These are phyloP conservation scores for Suhomyces yuchorum DNA, from an alignment of 1,139 yeast species.

Conservation along the genomic window DNA sequence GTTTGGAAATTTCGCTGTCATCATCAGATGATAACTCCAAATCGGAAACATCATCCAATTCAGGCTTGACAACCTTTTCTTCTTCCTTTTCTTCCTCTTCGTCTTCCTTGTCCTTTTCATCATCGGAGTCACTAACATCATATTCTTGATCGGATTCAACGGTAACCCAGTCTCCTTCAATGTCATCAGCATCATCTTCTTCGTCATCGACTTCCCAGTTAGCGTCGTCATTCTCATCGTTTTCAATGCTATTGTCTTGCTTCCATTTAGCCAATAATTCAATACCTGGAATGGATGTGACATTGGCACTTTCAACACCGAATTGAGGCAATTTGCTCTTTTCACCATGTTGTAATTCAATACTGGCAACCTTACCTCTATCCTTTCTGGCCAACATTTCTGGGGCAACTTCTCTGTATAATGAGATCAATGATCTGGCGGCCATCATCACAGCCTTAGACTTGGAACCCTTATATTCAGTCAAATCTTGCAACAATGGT, in stretches of 20 bases:
- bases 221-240: conserved; percentile 37
- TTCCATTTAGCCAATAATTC: conserved; percentile 91
- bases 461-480: conserved; percentile 89
- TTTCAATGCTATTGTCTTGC: conserved; percentile 61
- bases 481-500: conserved; percentile 81
- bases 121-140: conserved; percentile 54
- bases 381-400: conserved; percentile 89
- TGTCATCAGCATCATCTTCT: conserved; percentile 50
- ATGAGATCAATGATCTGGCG: conserved; percentile 81
- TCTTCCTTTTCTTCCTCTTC: conserved; percentile 45
- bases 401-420: conserved; percentile 94
- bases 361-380: conserved; percentile 87
- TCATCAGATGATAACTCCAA: conserved; percentile 34
- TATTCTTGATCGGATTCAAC: conserved; percentile 63
- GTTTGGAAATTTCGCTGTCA: conserved; percentile 19
- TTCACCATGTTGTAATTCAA: conserved; percentile 66
- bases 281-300: conserved; percentile 81
- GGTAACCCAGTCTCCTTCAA: conserved; percentile 64
- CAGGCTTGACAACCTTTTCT: conserved; percentile 11
- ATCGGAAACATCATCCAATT: conserved; percentile 40
- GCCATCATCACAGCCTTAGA: conserved; percentile 94
- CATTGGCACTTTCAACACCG: conserved; percentile 67
- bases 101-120: conserved; percentile 37
- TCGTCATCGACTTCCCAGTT: conserved; percentile 47
- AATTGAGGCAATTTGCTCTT: conserved; percentile 53